Evolutionary conservation across 331 rosid species (phyloP).

Genomic region (Malus hybrid): DNA sequence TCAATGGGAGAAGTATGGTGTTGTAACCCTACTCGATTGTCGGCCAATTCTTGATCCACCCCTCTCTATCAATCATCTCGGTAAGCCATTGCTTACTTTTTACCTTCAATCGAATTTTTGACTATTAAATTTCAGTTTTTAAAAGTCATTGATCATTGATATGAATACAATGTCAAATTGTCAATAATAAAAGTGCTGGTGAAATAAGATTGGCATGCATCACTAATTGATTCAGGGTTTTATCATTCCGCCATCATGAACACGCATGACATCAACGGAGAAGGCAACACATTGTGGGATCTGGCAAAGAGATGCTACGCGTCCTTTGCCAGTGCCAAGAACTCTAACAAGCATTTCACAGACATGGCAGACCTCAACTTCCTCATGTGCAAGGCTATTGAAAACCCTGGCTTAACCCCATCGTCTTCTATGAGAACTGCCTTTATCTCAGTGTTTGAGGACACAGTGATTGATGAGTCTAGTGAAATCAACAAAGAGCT

Average conservation of each 20-base stretch:
- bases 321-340: slow-evolving; percentile 48
- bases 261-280: slow-evolving; percentile 61
- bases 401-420: slow-evolving; percentile 70
- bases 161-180: neutral
- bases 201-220: neutral
- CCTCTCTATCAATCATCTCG: slow-evolving; percentile 46
- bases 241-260: slow-evolving; percentile 86
- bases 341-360: slow-evolving; percentile 73
- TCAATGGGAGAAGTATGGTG: slow-evolving; percentile 70
- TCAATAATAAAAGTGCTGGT: neutral
- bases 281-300: slow-evolving; percentile 64
- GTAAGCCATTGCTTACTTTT: slow-evolving; percentile 27
- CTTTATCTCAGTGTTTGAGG: slow-evolving; percentile 73
- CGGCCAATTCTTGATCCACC: slow-evolving; percentile 77
- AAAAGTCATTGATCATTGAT: neutral
- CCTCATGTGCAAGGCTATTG: slow-evolving; percentile 84
- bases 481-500: slow-evolving; percentile 25
- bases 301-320: slow-evolving; percentile 59
- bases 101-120: neutral
- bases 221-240: slow-evolving; percentile 49
- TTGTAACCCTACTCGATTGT: slow-evolving; percentile 78
- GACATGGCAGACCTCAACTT: slow-evolving; percentile 93
- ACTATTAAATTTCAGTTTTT: too few relatives aligned
- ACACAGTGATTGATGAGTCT: slow-evolving; percentile 36
- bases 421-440: slow-evolving; percentile 68